Percentiles rank a stretch among this genome's conserved stretches.
Conservation (phyloP, 495 filamentous ascomycete species). For the Penicillium robsamsonii region DNA sequence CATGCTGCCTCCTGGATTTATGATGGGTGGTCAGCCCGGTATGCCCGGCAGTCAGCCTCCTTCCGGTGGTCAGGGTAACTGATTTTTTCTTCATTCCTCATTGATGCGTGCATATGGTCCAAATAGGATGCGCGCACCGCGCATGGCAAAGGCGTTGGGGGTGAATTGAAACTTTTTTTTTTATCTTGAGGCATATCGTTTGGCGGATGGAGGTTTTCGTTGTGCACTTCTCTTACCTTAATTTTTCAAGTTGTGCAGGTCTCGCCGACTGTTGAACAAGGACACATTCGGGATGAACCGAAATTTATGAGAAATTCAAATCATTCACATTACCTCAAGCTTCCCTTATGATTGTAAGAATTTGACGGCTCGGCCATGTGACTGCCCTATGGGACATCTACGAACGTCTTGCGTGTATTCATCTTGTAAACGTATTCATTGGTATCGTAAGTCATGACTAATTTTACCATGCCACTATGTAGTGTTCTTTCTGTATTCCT, state of each 20-base stretch:
- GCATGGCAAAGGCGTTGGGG: slow-evolving; percentile 10
- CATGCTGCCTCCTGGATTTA: slow-evolving; percentile 65
- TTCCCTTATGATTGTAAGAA: not conserved
- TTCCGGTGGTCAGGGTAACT: slow-evolving; percentile 45
- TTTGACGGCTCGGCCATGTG: not conserved
- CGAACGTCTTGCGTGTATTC: not conserved
- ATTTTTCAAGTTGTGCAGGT: not conserved
- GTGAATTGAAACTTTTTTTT: not conserved
- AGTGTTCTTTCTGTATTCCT: not conserved
- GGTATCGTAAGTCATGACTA: not conserved
- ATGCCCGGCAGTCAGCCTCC: slow-evolving; percentile 42
- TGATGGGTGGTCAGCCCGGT: slow-evolving; percentile 45
- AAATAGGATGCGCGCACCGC: not conserved
- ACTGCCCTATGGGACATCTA: not conserved
- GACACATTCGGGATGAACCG: not conserved
- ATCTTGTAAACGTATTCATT: not conserved
- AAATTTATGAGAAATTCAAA: not conserved
- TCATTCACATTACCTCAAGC: not conserved
- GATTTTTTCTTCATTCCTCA: slow-evolving; percentile 12
- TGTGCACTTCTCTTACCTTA: slow-evolving; percentile 5
- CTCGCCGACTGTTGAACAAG: not conserved
- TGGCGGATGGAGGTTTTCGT: not conserved
- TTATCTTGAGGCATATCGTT: slow-evolving; percentile 1
- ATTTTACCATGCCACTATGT: not conserved
- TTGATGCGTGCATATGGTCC: slow-evolving; percentile 9